Evolutionary conservation across 2,329 filamentous ascomycete species (phyloP), one percentile per base, ranked within the genome.

Genomic region (Aureobasidium sp.): DNA sequence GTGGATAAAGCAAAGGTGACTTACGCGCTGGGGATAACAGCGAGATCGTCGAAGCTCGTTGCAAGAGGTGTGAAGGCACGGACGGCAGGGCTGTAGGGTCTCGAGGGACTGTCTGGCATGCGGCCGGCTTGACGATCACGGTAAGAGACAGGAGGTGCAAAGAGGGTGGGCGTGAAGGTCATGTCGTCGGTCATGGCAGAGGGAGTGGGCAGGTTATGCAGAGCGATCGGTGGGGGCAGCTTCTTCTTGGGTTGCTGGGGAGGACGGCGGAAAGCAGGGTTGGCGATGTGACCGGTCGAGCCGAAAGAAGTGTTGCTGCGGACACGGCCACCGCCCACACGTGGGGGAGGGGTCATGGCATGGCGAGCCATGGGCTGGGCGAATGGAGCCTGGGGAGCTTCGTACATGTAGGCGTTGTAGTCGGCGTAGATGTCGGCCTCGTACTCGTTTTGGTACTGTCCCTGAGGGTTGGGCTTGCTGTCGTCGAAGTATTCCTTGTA

Each of bases 401-500:
- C 74, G 61, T 86, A 81, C 37, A 81, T 82, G 11, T 85, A 81
- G 9, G 87, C 83, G 66, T 79, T 76, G 70, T 77, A 77, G 60
- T 79, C 66, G 64, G 76, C 71, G 50, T 86, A 79, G 71, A 88
- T 90, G 65, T 85, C 83, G 25, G 83, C 78, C 62, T 88, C 85
- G 69, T 90, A 90, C 68, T 93, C 89, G 64, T 77, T 72, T 29
- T 67, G 65, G 30, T 54, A 54, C 30, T 69, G 65, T 21, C 64
- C 68, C 32, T 64, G 69, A 13, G 72, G 72, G 45, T 76, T 77
- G 2, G 77, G 74, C 71, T 85, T 89, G 63, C 80, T 85, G 45
- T 97, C 93, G 67, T 97, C 94, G 68, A 99, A 99, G 78, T 99
- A 99, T 73, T 99, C 94, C 78, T 97, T 97, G 80, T 99, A 99